Conservation (phyloP, 1,284 basidiomycete genomes). For the Earliella scabrosa region DNA sequence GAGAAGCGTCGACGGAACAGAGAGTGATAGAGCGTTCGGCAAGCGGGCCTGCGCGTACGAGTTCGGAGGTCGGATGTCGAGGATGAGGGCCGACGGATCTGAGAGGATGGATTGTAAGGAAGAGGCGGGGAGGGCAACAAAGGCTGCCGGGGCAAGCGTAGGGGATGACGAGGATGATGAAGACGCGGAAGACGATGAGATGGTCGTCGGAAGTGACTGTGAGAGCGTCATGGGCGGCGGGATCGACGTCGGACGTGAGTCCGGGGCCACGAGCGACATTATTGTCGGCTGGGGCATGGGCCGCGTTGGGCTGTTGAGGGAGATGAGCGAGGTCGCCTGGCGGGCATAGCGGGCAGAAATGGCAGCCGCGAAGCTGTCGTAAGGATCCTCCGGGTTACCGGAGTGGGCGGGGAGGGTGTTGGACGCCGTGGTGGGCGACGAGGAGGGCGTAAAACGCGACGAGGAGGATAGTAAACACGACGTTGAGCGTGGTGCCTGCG, state of each 20-base stretch:
- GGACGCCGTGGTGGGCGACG: conserved; percentile 19
- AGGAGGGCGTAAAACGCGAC: not conserved
- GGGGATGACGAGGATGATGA: conserved; percentile 8
- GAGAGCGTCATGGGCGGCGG: conserved; percentile 11
- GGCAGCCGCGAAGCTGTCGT: conserved; percentile 23
- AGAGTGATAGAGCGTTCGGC: conserved; percentile 80
- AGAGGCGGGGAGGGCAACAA: conserved; percentile 38
- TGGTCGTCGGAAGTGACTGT: conserved; percentile 15
- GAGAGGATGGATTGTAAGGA: conserved; percentile 38
- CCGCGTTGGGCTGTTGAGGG: conserved; percentile 17
- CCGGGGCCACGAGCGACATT: not conserved
- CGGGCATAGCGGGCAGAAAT: conserved; percentile 26
- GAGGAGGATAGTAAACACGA: not conserved
- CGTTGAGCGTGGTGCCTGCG: conserved; percentile 4
- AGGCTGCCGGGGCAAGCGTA: conserved; percentile 28
- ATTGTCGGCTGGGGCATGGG: conserved; percentile 1
- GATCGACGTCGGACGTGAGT: not conserved
- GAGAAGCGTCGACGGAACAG: conserved; percentile 93
- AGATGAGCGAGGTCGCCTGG: conserved; percentile 18
- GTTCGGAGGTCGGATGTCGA: conserved; percentile 90
- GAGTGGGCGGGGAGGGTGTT: conserved; percentile 2
- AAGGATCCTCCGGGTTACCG: conserved; percentile 15
- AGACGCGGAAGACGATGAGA: conserved; percentile 15
- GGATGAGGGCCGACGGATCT: conserved; percentile 52
- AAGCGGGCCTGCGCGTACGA: conserved; percentile 71